phyloP scores from a whole-genome alignment of 2,329 filamentous ascomycete species.

The Diatrype stigma region DNA sequence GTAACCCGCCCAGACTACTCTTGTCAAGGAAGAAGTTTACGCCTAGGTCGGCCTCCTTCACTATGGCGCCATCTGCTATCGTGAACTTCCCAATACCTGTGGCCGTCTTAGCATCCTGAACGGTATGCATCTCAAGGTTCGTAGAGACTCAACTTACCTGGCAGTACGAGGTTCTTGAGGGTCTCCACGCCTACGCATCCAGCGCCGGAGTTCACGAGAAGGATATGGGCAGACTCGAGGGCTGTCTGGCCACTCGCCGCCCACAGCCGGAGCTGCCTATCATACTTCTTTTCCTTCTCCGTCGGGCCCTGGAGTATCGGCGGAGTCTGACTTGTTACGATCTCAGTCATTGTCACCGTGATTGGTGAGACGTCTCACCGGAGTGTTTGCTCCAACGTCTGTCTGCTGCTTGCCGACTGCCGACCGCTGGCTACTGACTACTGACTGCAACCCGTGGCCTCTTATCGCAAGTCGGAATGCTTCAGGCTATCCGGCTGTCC shows the following conservation, averaged over 20 bases:
- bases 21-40: constrained; percentile 97
- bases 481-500: no score
- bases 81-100: constrained; percentile 83
- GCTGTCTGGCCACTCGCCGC: constrained; percentile 87
- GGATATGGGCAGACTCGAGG: constrained; percentile 85
- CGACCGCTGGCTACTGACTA: neutral
- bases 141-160: constrained; percentile 47
- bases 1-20: constrained; percentile 66
- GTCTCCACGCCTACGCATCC: constrained; percentile 87
- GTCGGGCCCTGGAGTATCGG: constrained; percentile 49
- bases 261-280: constrained; percentile 92
- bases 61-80: constrained; percentile 74
- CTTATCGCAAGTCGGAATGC: neutral
- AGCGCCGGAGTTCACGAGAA: constrained; percentile 82
- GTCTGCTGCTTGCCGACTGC: neutral
- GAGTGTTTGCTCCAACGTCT: neutral
- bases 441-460: no score
- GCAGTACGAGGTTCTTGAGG: constrained; percentile 94
- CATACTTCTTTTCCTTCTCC: constrained; percentile 75
- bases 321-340: constrained; percentile 41
- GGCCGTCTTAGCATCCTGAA: constrained; percentile 14
- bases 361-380: neutral
- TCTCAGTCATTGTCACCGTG: constrained; percentile 37
- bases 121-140: neutral
- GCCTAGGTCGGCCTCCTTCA: constrained; percentile 80